Evolutionary conservation across 345 rosid genomes (phyloP), one percentile per base, ranked within the genome.

Genomic region (Crucihimalaya himalaica): DNA sequence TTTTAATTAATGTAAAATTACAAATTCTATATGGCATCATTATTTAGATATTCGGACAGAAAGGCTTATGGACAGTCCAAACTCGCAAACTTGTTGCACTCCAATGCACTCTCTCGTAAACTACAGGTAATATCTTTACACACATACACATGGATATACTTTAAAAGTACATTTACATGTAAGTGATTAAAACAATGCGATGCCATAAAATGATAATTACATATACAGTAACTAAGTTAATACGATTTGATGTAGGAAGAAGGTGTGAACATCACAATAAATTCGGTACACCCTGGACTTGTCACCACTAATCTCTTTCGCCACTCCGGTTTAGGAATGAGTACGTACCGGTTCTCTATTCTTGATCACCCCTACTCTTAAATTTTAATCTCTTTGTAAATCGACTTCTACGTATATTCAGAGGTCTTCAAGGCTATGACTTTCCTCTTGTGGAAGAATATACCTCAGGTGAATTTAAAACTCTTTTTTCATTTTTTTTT

Each of bases 61-160:
- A 87, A 71, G 63, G 99, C 99, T 4, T 92, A 95, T 64, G 99
- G 97, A 19, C 97, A 95, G 63, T 95, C 99, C 59, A 95, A 95
- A 70, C 63, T 95, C 28, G 89, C 99, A 25, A 92, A 85, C 82
- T 72, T 94, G 63, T 83, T 95, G 16, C 99, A 92, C 34, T 84
- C 91, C 80, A 89, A 83, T 32, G 96, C 87, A 80, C 93, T 95
- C 72, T 84, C 96, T 55, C 97, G 90, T 78, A 87, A 81, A 56
- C 73, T 94, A 52, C 70, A 89, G 92, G 98, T 93, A 21, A 21
- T 23, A 23, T 20, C 2, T 8, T 2, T 5, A 50, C 20, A 50
- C 6, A 7, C 14, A 48, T 11, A 19, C 7, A 43, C 19, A 43
- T 20, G 0, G 8, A 20, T 10, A 56, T 16, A 16, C 8, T 23